Evolutionary conservation across 441 rosid genomes (phyloP), one percentile per base, ranked within the genome.

Genomic region (Theobroma grandiflorum): DNA sequence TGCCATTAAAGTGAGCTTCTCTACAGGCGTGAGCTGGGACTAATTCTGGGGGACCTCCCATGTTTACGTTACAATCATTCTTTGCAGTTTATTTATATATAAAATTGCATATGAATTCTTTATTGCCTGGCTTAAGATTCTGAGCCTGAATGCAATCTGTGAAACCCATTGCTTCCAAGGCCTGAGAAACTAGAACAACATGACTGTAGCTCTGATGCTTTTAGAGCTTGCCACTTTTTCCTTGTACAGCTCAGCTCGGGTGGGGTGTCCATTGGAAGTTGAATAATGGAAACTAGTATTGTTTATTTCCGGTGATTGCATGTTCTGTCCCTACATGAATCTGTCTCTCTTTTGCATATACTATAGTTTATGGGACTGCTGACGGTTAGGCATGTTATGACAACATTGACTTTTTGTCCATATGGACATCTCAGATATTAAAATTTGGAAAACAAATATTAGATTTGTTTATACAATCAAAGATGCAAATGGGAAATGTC

Each of bases 51-150:
- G 73, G 55, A 12, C 55, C 73, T 12, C n/a, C 55, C 73, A 0
- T 68, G 38, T 69, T 69, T 69, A 53, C n/a, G 22, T 31, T 69
- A 12, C 57, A 69, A 69, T 69, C 8, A 26, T 47, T 20, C 37
- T 67, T 67, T 2, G 3, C 57, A 45, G 11, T 67, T 68, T 68
- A 45, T 45, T 45, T 22, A 45, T 12, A 33, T 12, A 14, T 45
- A 22, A 43, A 26, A n/a, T 68, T 45, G 26, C 3, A 68, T 68
- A 1, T 11, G 31, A 59, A 59, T 5, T 35, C 11, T 45, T 45
- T 12, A 45, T 69, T 45, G 38, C 11, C 11, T 14, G 57, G 38
- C 20, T 69, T 66, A 66, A 47, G 57, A 47, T 69, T 14, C 74
- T 6, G 35, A 2, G n/a, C 52, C 45, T 8, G 4, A 67, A 67